Evolutionary conservation across 2,329 filamentous ascomycete species (phyloP), one percentile per base, ranked within the genome.

Genomic region (Chalaropsis ovoidea): DNA sequence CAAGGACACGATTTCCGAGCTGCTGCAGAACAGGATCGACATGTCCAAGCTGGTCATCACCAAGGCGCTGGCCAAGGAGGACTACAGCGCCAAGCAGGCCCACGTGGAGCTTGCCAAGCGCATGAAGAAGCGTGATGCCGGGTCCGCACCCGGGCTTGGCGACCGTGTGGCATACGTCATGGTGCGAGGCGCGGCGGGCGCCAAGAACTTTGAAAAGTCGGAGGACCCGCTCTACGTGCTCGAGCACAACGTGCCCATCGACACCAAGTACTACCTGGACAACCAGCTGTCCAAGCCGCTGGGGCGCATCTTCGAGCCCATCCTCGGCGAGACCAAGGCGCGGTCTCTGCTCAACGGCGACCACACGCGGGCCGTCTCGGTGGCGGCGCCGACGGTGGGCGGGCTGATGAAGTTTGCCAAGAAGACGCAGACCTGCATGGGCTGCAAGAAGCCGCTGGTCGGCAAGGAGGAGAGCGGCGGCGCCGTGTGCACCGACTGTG

Each of bases 1-100:
- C 76, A 97, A 96, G 76, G 85, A 94, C 69, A 96, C 88, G 56
- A 99, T 99, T 72, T 89, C 94, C 8, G 91, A 96, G 73, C 82
- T 99, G 19, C 79, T 99, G 47, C 94, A 97, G 73, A 99, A 99
- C 79, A 96, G 95, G 75, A 81, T 99, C 71, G 94, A 99, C 77
- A 95, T 99, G 89, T 96, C 93, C 45, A 97, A 99, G 75, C 86
- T 99, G 19, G 95, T 99, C 74, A 99, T 99, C 72, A 99, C 94
- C 35, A 99, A 99, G 77, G 94, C 94, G 0, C 81, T 99, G 24
- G 88, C 93, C 15, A 99, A 99, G 75, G 84, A 85, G 52, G 64
- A 68, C 31, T 99, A 99, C 75, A 85, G 86, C 11, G 88, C 86
- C 63, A 97, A 96, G 76, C 93, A 97, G 78, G 93, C 94, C 1